A percentile compares a stretch with the other conserved stretches of the same genome.
These are phyloP conservation scores for Ustilago loliicola DNA, from an alignment of 1,284 basidiomycete genomes.

Conservation along the genomic window DNA sequence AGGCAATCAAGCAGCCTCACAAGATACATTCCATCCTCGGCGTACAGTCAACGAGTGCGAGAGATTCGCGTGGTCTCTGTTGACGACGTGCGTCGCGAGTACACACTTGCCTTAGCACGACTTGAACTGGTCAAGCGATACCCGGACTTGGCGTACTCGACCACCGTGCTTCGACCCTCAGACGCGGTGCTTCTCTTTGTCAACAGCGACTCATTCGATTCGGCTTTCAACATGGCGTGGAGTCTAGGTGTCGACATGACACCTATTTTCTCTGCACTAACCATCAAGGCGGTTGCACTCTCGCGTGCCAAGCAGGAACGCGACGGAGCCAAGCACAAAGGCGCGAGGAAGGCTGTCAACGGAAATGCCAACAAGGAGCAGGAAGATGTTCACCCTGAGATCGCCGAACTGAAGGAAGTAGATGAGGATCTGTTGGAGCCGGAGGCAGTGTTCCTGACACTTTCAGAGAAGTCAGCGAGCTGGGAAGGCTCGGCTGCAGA, in stretches of 20 bases:
- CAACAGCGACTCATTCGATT: constrained; percentile 82
- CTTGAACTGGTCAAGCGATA: constrained; percentile 80
- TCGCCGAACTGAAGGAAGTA: constrained; percentile 52
- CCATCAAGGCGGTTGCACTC: constrained; percentile 79
- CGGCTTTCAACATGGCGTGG: constrained; percentile 83
- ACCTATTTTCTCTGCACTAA: constrained; percentile 83
- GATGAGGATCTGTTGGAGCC: constrained; percentile 58
- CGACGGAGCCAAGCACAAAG: constrained; percentile 12
- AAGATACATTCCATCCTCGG: constrained; percentile 81
- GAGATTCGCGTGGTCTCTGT: constrained; percentile 84
- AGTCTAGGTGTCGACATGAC: constrained; percentile 87
- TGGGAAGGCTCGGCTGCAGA: constrained; percentile 86
- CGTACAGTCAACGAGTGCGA: constrained; percentile 73
- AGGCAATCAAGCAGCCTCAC: constrained; percentile 75
- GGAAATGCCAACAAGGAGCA: constrained; percentile 21
- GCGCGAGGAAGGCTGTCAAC: constrained; percentile 6
- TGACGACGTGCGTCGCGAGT: constrained; percentile 86
- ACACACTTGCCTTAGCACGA: constrained; percentile 82
- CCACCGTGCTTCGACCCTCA: constrained; percentile 51
- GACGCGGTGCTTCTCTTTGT: constrained; percentile 85
- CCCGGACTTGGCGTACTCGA: constrained; percentile 72
- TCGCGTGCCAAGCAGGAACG: constrained; percentile 39
- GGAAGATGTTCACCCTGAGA: constrained; percentile 43
- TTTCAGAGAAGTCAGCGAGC: constrained; percentile 72
- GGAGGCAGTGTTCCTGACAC: constrained; percentile 56